A percentile compares a stretch with the other conserved stretches of the same genome.
These are phyloP conservation scores for Pseudoperonospora humuli DNA, from an alignment of 352 stramenopile species.

Conservation along the genomic window DNA sequence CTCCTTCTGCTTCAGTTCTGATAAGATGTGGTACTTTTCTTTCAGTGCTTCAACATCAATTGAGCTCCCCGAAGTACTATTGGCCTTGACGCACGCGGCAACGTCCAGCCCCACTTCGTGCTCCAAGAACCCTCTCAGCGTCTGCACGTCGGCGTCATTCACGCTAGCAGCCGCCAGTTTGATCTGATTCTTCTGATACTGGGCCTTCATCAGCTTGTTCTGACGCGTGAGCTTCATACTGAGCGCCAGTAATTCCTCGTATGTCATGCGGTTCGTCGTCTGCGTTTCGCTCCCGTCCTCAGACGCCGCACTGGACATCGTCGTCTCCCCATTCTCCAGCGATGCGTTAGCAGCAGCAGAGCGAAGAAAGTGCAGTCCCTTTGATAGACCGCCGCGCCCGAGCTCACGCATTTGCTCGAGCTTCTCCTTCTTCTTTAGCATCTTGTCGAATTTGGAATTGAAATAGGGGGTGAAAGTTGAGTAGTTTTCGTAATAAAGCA, in stretches of 20 bases:
- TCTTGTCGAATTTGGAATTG: too few species aligned
- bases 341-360: constrained; percentile 17
- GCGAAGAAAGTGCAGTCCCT: constrained; percentile 75
- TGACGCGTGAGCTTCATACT: constrained; percentile 86
- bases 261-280: constrained; percentile 37
- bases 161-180: constrained; percentile 29
- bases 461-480: too few species aligned
- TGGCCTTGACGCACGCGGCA: constrained; percentile 29
- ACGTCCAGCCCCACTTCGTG: constrained; percentile 69
- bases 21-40: constrained; percentile 41
- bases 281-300: neutral
- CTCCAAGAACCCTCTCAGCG: constrained; percentile 49
- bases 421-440: constrained; percentile 83
- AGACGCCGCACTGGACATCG: neutral
- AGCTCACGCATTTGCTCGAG: constrained; percentile 86
- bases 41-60: constrained; percentile 39
- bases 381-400: constrained; percentile 58
- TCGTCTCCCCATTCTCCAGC: constrained; percentile 12
- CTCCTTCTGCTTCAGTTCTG: constrained; percentile 38
- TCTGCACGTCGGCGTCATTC: constrained; percentile 37
- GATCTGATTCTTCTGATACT: constrained; percentile 73
- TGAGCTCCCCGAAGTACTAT: constrained; percentile 9
- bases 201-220: constrained; percentile 82
- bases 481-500: too few species aligned
- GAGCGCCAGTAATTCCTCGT: constrained; percentile 74